A percentile compares a stretch with the other conserved stretches of the same genome.
phyloP scores from a whole-genome alignment of 768 basidiomycete genomes.

The Suillus tomentosus region DNA sequence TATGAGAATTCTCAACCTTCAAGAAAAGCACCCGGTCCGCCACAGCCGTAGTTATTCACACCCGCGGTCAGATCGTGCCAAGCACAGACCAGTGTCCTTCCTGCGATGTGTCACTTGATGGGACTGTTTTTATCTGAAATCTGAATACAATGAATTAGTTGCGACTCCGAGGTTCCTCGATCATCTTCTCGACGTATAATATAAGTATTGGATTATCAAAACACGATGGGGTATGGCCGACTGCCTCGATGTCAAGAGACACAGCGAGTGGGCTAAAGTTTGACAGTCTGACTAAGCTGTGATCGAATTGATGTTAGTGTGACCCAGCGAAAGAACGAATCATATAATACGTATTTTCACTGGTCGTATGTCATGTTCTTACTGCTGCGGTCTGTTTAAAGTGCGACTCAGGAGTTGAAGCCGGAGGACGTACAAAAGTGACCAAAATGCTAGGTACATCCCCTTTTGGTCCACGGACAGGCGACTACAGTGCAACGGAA shows the following conservation, averaged over 20 bases:
- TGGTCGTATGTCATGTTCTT: too few relatives aligned
- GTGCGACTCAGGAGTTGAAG: too few relatives aligned
- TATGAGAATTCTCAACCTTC: background rate
- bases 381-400: too few relatives aligned
- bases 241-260: background rate
- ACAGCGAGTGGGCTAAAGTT: background rate
- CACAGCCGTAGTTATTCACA: background rate
- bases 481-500: background rate
- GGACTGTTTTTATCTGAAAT: background rate
- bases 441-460: background rate
- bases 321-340: too few relatives aligned
- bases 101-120: background rate
- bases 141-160: background rate
- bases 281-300: too few relatives aligned
- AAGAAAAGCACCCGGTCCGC: background rate
- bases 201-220: background rate
- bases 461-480: background rate
- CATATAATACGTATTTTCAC: too few relatives aligned
- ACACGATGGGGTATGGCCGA: too few relatives aligned
- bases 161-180: background rate
- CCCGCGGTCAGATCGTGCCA: background rate
- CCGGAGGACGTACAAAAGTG: too few relatives aligned
- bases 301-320: too few relatives aligned
- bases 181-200: background rate
- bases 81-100: background rate